These are phyloP conservation scores for Hypoxylon sp. DNA, from an alignment of 2,329 filamentous ascomycete species.

Conservation along the genomic window DNA sequence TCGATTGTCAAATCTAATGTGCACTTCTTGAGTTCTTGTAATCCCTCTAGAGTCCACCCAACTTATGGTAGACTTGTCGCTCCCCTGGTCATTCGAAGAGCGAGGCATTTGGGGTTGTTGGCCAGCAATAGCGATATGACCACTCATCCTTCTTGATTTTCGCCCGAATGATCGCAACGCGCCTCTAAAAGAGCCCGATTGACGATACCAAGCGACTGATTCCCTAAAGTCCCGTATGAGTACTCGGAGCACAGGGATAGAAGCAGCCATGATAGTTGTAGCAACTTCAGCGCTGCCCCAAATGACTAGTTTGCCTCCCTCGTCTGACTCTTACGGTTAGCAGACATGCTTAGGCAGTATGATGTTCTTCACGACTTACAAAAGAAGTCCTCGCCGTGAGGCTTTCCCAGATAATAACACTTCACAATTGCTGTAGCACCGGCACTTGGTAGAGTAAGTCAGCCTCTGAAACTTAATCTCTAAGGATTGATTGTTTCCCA, in stretches of 20 bases:
- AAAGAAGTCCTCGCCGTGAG: constrained; percentile 24
- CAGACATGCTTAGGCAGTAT: not conserved
- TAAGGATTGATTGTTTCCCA: not conserved
- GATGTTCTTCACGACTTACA: constrained; percentile 1
- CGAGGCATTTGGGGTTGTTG: not conserved
- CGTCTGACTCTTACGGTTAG: constrained; percentile 15
- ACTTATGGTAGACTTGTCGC: constrained; percentile 11
- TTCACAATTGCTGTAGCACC: constrained; percentile 26
- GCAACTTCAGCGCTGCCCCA: constrained; percentile 28
- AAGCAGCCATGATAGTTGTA: constrained; percentile 28
- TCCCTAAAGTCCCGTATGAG: constrained; percentile 32
- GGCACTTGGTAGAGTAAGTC: constrained; percentile 15
- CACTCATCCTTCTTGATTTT: constrained; percentile 12
- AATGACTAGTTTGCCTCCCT: constrained; percentile 23
- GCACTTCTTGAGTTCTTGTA: constrained; percentile 25
- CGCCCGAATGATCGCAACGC: constrained; percentile 18
- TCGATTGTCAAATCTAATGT: constrained; percentile 23
- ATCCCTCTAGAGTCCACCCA: constrained; percentile 16
- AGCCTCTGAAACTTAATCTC: not conserved
- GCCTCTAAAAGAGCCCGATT: constrained; percentile 15
- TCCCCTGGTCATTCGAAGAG: constrained; percentile 8
- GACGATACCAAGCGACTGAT: constrained; percentile 14
- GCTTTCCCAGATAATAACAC: constrained; percentile 22
- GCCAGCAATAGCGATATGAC: not conserved
- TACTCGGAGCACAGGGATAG: constrained; percentile 27